phyloP scores from a whole-genome alignment of 2,329 filamentous ascomycete species.

The Drechmeria coniospora region DNA sequence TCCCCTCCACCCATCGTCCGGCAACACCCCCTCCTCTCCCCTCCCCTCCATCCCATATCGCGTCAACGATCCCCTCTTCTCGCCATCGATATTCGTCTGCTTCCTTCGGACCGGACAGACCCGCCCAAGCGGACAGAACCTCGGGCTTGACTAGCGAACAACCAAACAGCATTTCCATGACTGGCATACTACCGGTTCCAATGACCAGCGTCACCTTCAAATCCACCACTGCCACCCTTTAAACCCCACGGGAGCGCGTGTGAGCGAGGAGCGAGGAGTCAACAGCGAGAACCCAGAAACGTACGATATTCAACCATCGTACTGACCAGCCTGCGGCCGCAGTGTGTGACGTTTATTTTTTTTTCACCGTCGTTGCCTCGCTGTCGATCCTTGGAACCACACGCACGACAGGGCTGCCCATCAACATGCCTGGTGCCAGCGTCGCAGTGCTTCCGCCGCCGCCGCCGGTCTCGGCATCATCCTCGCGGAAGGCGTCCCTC shows the following conservation, averaged over 20 bases:
- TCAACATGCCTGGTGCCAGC: constrained; percentile 55
- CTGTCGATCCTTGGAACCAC: constrained; percentile 6
- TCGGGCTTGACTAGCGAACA: constrained; percentile 10
- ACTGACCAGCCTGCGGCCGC: constrained; percentile 17
- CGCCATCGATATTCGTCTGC: constrained; percentile 13
- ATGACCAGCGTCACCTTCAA: constrained; percentile 37
- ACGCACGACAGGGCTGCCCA: constrained; percentile 20
- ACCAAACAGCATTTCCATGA: constrained; percentile 25
- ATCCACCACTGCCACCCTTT: constrained; percentile 51
- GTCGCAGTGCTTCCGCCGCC: constrained; percentile 50
- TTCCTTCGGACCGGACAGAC: constrained; percentile 5
- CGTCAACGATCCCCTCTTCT: constrained; percentile 10
- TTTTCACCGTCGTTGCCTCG: too few species aligned
- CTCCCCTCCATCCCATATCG: constrained; percentile 6
- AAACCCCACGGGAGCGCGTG: constrained; percentile 52
- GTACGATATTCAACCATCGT: constrained; percentile 47
- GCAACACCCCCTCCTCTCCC: too few species aligned
- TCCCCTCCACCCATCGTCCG: too few species aligned
- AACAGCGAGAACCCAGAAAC: constrained; percentile 15
- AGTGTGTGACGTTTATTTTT: too few species aligned
- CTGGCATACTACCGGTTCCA: constrained; percentile 23
- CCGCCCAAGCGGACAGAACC: constrained; percentile 16
- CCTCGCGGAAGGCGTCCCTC: constrained; percentile 58
- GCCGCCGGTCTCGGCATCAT: constrained; percentile 51
- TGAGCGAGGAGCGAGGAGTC: constrained; percentile 36